Base-by-base conservation (phyloP, 2,329 filamentous ascomycete genomes). In the Harringtonia lauricola region DNA sequence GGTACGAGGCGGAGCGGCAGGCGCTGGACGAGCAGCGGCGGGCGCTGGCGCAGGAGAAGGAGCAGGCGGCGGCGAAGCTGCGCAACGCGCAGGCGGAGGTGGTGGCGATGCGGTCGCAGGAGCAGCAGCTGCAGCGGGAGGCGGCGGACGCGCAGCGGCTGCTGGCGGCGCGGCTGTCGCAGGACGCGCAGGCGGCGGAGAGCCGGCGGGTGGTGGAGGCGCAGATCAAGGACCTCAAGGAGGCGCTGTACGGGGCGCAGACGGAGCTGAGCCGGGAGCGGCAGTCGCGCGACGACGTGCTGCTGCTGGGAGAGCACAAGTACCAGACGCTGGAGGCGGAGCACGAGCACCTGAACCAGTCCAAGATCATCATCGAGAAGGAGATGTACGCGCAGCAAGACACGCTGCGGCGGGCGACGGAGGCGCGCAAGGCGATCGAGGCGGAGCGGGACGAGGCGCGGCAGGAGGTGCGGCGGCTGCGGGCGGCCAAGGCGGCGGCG, bases 311-410 rank as follows among this genome's bases (percentile, higher is more conserved):
- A 5, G 88, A 95, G 53, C 89, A 95, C 64, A 94, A 92, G 59
- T 86, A 82, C 54, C 72, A 84, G 36, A 78, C 82, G 41, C 70
- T 98, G 47, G 82, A 89, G 58, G 81, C 89, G 22, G 88, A 96
- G 51, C 94, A 81, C 53, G 82, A 94, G 40, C 76, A 79, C 29
- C 71, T 96, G 29, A 95, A 95, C 54, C 88, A 95, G 50, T 82
- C 87, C 24, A 98, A 98, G 63, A 95, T 95, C 55, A 94, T 81
- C 38, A 95, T 98, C 50, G 90, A 98, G 62, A 96, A 95, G 61
- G 90, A 96, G 62, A 81, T 98, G 60, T 96, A 96, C 59, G 83
- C 86, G 6, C 90, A 96, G 57, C 89, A 95, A 60, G 90, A 98
- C 57, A 84, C 86, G 12, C 74, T 95, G 37, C 80, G 92, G 31